Conservation (phyloP, 306 rosid species). For the Astragalus membranaceus region DNA sequence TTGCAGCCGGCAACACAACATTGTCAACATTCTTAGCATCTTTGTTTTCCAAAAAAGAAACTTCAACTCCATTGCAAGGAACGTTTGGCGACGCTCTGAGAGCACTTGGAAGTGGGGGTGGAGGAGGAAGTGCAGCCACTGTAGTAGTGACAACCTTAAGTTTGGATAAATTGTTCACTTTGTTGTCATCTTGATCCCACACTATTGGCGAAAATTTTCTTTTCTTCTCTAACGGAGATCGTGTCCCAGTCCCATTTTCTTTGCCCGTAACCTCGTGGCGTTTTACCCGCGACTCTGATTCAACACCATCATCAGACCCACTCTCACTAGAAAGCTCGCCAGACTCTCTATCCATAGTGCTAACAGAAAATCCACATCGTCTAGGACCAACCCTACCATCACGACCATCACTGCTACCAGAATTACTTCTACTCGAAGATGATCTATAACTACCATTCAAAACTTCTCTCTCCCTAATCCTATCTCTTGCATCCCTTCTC, state of each 20-base stretch:
- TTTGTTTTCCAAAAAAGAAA: slow-evolving; percentile 23
- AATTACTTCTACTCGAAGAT: slow-evolving; percentile 61
- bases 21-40: slow-evolving; percentile 23
- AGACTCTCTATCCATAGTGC: slow-evolving; percentile 67
- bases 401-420: slow-evolving; percentile 43
- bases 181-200: slow-evolving; percentile 84
- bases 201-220: slow-evolving; percentile 84
- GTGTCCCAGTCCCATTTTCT: slow-evolving; percentile 45
- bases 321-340: slow-evolving; percentile 97
- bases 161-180: slow-evolving; percentile 31
- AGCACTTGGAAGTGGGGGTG: slow-evolving; percentile 43
- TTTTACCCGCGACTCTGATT: slow-evolving; percentile 39
- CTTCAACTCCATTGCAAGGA: neutral
- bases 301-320: slow-evolving; percentile 79
- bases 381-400: slow-evolving; percentile 35
- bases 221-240: slow-evolving; percentile 49
- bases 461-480: slow-evolving; percentile 46
- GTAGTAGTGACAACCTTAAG: slow-evolving; percentile 26
- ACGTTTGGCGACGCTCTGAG: neutral
- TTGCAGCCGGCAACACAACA: slow-evolving; percentile 9
- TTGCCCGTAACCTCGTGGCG: slow-evolving; percentile 30
- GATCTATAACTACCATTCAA: slow-evolving; percentile 43
- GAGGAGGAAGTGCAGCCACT: slow-evolving; percentile 38
- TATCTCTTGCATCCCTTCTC: slow-evolving; percentile 51
- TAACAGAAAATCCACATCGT: slow-evolving; percentile 38